Base-by-base conservation (phyloP, 1,139 yeast species). In the Blastobotrys petasosporus region DNA sequence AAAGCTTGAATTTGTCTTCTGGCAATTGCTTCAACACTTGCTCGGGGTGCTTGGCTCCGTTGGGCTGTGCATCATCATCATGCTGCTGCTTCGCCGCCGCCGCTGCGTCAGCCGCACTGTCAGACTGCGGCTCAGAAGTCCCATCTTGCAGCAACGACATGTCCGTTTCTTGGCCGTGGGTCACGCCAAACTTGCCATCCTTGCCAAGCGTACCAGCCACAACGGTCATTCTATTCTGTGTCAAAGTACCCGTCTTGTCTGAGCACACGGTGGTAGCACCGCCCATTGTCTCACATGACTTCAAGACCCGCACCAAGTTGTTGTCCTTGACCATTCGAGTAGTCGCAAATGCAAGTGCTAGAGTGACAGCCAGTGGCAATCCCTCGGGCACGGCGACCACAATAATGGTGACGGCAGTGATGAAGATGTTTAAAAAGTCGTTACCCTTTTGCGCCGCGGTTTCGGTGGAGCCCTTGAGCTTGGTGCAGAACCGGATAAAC, bases 381-480 rank as follows among this genome's bases (percentile, higher is more conserved):
- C 98, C 98, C 69, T 94, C 99, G 2, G 99, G 99, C 13, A 92
- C 95, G 0, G 98, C 99, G 44, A 92, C 98, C 15, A 92, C 98
- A 36, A 92, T 80, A 57, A 92, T 79, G 0, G 98, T 88, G 51
- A 92, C 84, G 1, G 97, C 83, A 32, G 94, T 86, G 59, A 92
- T 94, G 54, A 94, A 73, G 50, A 92, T 85, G 59, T 85, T 83
- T 69, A 92, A 73, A 59, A 90, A 88, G 55, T 75, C 76, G 51
- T 85, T 80, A 55, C 96, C 97, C 69, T 88, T 90, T 59, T 82
- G 79, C 6, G 96, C 77, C 2, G 87, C 68, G 0, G 77, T 65
- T 10, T 74, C 49, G 42, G 65, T 60, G 49, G 75, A 63, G 4
- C 78, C 72, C 10, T 83, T 78, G 38, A 87, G 72, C 50, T 79